Percentiles rank a stretch among this genome's conserved stretches.
phyloP scores from a whole-genome alignment of 2,329 filamentous ascomycete species.

The Bipolaris bicolor region DNA sequence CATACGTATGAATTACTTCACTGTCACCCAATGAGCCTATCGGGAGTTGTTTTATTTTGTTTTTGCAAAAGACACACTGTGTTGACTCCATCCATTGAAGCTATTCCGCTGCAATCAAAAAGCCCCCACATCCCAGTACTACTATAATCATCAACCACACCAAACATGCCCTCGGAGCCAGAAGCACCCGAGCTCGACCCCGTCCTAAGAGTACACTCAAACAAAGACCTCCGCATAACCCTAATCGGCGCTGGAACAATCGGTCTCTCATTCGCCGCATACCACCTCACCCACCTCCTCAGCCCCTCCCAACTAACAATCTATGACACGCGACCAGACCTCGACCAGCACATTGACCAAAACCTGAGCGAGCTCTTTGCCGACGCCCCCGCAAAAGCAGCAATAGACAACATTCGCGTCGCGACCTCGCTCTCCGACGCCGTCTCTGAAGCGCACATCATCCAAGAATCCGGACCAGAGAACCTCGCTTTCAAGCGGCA shows the following conservation, averaged over 20 bases:
- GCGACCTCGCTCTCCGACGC: constrained; percentile 49
- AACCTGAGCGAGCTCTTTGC: constrained; percentile 54
- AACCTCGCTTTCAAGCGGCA: constrained; percentile 57
- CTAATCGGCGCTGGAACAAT: constrained; percentile 58
- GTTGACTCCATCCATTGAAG: no score
- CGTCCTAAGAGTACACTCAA: background rate
- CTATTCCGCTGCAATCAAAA: no score
- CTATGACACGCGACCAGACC: constrained; percentile 58
- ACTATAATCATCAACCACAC: background rate
- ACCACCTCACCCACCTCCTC: constrained; percentile 57
- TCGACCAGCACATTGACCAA: constrained; percentile 52
- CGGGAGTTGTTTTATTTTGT: no score
- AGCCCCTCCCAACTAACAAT: constrained; percentile 53
- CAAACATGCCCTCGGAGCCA: constrained; percentile 16
- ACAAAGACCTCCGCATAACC: constrained; percentile 42
- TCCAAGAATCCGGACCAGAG: constrained; percentile 67
- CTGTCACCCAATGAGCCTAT: background rate
- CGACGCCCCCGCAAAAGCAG: constrained; percentile 7
- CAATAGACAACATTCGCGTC: constrained; percentile 46
- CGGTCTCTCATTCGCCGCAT: constrained; percentile 62
- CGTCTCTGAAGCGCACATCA: constrained; percentile 56
- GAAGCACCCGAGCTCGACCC: background rate
- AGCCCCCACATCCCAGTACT: background rate
- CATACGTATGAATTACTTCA: constrained; percentile 7
- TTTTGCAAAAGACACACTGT: no score